These are phyloP conservation scores for Euclidium syriacum DNA, from an alignment of 345 rosid species.

Conservation along the genomic window DNA sequence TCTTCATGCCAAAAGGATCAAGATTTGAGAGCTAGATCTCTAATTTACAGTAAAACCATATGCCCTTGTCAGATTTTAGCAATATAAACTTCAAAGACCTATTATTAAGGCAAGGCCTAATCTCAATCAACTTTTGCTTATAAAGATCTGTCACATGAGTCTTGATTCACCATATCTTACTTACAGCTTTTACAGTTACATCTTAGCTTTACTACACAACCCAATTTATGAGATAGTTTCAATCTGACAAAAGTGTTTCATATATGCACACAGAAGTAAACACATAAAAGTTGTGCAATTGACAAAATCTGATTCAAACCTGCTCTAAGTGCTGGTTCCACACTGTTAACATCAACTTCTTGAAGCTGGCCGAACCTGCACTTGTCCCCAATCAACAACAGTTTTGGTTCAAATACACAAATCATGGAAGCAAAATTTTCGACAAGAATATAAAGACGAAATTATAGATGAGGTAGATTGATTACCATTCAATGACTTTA, in stretches of 20 bases:
- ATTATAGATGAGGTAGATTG: neutral
- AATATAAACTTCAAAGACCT: neutral
- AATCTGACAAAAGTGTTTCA: neutral
- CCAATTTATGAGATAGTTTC: neutral
- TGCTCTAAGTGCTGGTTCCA: slow-evolving; percentile 82
- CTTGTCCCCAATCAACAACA: neutral
- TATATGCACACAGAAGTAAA: neutral
- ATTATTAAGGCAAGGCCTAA: slow-evolving; percentile 1
- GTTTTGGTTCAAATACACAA: neutral
- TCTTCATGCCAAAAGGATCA: neutral
- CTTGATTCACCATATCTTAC: neutral
- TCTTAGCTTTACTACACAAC: neutral
- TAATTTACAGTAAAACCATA: neutral
- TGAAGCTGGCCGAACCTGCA: slow-evolving; percentile 95
- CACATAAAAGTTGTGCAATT: neutral
- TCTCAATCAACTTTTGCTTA: neutral
- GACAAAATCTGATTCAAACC: slow-evolving; percentile 33
- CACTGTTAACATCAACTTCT: slow-evolving; percentile 63
- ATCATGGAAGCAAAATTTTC: neutral
- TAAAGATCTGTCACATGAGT: neutral
- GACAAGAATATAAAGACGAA: neutral
- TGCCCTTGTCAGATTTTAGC: neutral
- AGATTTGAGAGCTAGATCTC: neutral
- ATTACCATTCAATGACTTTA: slow-evolving; percentile 66
- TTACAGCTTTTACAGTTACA: neutral